A percentile compares a stretch with the other conserved stretches of the same genome.
Conservation (phyloP, 345 rosid species). For the Leavenworthia alabamica region DNA sequence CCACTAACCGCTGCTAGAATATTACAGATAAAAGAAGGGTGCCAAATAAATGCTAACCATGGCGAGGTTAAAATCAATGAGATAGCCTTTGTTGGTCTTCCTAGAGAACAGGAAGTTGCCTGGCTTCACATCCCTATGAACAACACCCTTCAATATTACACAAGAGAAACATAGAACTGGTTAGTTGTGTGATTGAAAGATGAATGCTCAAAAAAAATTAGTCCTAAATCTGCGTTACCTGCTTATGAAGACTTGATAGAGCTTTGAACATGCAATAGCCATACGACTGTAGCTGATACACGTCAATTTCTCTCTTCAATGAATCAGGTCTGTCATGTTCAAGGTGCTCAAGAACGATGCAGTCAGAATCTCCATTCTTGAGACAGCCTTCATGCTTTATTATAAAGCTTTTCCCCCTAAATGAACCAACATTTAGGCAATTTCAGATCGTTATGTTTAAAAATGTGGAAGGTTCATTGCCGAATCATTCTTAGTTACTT, state of each 20-base stretch:
- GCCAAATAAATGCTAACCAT: slow-evolving; percentile 48
- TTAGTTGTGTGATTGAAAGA: slow-evolving; percentile 1
- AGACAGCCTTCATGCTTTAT: slow-evolving; percentile 74
- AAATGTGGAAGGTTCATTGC: not conserved
- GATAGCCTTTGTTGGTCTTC: slow-evolving; percentile 68
- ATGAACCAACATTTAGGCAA: slow-evolving; percentile 12
- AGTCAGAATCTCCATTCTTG: slow-evolving; percentile 63
- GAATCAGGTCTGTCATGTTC: slow-evolving; percentile 96
- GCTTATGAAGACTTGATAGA: slow-evolving; percentile 75
- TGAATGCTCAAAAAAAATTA: not conserved
- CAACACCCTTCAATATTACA: slow-evolving; percentile 52
- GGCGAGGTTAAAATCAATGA: slow-evolving; percentile 95
- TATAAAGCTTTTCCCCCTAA: slow-evolving; percentile 78
- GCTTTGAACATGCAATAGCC: slow-evolving; percentile 87
- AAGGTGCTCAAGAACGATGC: slow-evolving; percentile 85
- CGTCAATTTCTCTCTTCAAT: slow-evolving; percentile 67
- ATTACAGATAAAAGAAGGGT: not conserved
- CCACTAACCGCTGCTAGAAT: not conserved
- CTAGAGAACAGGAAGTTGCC: slow-evolving; percentile 92
- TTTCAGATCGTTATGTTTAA: not conserved
- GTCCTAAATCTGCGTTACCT: slow-evolving; percentile 40
- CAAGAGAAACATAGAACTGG: slow-evolving; percentile 5
- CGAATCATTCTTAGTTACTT: slow-evolving; percentile 39
- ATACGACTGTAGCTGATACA: slow-evolving; percentile 69
- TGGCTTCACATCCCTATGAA: slow-evolving; percentile 96